Percentiles rank a stretch among this genome's conserved stretches.
Evolutionary conservation across 768 basidiomycete genomes (phyloP).

Genomic region (Pulveroboletus sp.): DNA sequence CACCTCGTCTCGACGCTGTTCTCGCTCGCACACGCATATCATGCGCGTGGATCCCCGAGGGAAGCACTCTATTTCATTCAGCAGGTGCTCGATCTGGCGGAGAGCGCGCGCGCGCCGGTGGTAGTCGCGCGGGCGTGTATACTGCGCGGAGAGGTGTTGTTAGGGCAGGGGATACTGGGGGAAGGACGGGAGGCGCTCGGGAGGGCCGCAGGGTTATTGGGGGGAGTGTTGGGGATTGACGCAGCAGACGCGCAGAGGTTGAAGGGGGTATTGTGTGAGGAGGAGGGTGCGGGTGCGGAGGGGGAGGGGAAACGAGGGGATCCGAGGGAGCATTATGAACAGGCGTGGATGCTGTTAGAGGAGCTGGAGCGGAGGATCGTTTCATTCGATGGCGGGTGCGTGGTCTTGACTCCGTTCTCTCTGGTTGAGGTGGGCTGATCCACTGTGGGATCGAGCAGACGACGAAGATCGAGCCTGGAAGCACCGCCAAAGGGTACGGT

Average conservation of each 20-base stretch:
- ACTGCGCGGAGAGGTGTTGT: slow-evolving; percentile 63
- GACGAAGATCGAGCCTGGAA: slow-evolving; percentile 42
- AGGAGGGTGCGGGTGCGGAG: slow-evolving; percentile 32
- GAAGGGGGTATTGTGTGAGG: slow-evolving; percentile 46
- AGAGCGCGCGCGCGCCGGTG: slow-evolving; percentile 60
- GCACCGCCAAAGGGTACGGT: slow-evolving; percentile 22
- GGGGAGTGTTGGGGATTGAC: slow-evolving; percentile 51
- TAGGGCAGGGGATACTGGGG: slow-evolving; percentile 57
- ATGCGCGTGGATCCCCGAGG: slow-evolving; percentile 71
- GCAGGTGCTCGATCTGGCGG: slow-evolving; percentile 71
- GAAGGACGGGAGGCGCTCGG: slow-evolving; percentile 54
- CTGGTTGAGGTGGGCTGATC: not conserved
- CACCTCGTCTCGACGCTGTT: slow-evolving; percentile 66
- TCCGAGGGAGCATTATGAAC: slow-evolving; percentile 51
- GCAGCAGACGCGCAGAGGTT: slow-evolving; percentile 55
- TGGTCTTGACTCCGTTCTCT: not conserved
- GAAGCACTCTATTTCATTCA: slow-evolving; percentile 83
- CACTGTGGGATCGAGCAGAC: slow-evolving; percentile 23
- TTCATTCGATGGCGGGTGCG: slow-evolving; percentile 51
- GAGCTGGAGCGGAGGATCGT: slow-evolving; percentile 56
- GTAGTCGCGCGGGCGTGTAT: slow-evolving; percentile 63
- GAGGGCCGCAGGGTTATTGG: slow-evolving; percentile 44
- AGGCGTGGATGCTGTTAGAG: slow-evolving; percentile 55
- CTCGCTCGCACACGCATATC: slow-evolving; percentile 59
- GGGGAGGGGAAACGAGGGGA: slow-evolving; percentile 34